Evolutionary conservation across 202 grass and related monocot species (phyloP), one percentile per base, ranked within the genome.

Genomic region (Thinopyrum obtusiflorum): DNA sequence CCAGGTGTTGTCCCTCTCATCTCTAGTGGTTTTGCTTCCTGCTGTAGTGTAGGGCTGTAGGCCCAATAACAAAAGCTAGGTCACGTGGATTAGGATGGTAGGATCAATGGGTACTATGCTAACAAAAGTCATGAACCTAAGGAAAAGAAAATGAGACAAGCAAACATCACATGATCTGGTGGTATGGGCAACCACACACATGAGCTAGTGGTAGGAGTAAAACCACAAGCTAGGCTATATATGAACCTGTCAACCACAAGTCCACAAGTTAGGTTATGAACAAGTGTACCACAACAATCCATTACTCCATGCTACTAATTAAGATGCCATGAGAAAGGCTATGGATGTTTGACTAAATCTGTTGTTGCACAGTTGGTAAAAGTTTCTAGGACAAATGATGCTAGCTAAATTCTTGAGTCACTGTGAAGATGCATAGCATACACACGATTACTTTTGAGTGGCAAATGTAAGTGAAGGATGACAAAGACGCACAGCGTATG

Each of bases 81-180:
- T 73, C 63, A 81, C 70, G 89, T 90, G 78, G 85, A 85, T 88
- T 91, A 85, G 82, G 76, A 88, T 88, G 78, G 51, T 88, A 85
- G 82, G 68, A 91, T 88, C 82, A 78, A 82, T 57, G 57, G 72
- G 7, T 42, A 78, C 44, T 46, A 46, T 46, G 85, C 82, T 82
- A 91, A 85, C 70, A 91, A 88, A 91, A 88, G 71, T 60, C 86
- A 82, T 78, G 77, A 88, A 61, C 72, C 32, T 76, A 69, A 27
- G 62, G 72, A 87, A 65, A 46, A 18, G 77, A 81, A 81, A 84
- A 31, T 61, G 33, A 70, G 18, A 60, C 9, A 35, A 78, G 65
- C 79, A 47, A 57, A 37, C 80, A 66, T 4, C 15, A 37, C 25
- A 73, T 85, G 79, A 79, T 79, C 77, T 67, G 69, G 63, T 63